A percentile compares a stretch with the other conserved stretches of the same genome.
Evolutionary conservation across 116 monocot genomes (phyloP).

Genomic region (Papilionanthe hybrid): DNA sequence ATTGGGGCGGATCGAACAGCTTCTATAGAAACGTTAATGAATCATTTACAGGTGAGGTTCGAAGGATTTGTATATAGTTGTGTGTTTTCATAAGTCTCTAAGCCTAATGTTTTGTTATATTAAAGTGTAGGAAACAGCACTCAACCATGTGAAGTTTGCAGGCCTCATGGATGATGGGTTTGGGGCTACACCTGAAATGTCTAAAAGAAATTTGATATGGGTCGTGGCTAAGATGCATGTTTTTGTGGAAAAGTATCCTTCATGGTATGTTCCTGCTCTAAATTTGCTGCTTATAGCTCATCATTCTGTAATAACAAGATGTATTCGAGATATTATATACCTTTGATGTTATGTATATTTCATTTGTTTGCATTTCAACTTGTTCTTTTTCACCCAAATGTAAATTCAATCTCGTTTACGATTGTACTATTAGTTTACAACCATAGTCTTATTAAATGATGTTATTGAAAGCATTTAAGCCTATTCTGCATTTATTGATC

Average conservation of each 20-base stretch:
- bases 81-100: too few relatives aligned
- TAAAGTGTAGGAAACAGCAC: conserved; percentile 53
- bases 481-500: too few relatives aligned
- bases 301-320: too few relatives aligned
- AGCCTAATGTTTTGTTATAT: not conserved
- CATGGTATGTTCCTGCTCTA: conserved; percentile 30
- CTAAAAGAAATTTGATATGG: conserved; percentile 71
- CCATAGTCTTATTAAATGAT: too few relatives aligned
- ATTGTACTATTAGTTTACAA: too few relatives aligned
- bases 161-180: conserved; percentile 74
- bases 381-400: too few relatives aligned
- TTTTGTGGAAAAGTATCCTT: conserved; percentile 65
- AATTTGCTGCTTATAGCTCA: not conserved
- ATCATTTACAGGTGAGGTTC: conserved; percentile 75
- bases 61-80: not conserved
- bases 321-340: too few relatives aligned
- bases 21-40: conserved; percentile 96
- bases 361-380: too few relatives aligned
- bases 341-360: too few relatives aligned
- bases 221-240: conserved; percentile 84
- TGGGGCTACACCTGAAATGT: conserved; percentile 77
- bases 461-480: too few relatives aligned
- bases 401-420: too few relatives aligned
- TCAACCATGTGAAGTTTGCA: conserved; percentile 61
- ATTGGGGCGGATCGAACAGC: conserved; percentile 84